phyloP scores from a whole-genome alignment of 2,329 filamentous ascomycete genomes.

The Alternaria alternata region DNA sequence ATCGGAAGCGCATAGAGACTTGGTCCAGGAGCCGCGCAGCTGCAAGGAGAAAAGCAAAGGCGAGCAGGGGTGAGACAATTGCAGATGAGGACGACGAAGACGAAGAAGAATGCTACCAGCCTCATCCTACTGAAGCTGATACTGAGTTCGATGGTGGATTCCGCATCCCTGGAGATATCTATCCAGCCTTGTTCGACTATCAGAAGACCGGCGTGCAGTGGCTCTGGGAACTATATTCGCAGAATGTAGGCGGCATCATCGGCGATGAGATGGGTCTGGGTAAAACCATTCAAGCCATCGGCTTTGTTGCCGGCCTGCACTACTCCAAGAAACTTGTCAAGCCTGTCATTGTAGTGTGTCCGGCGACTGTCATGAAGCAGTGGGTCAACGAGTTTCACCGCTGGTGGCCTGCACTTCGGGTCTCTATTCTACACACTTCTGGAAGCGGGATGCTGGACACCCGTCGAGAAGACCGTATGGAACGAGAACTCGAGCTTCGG shows the following conservation, averaged over 20 bases:
- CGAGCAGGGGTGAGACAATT: constrained; percentile 41
- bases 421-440: constrained; percentile 93
- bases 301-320: constrained; percentile 88
- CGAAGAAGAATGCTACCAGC: constrained; percentile 79
- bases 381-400: constrained; percentile 99
- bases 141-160: constrained; percentile 77
- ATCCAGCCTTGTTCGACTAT: constrained; percentile 91
- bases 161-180: constrained; percentile 89
- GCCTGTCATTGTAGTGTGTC: constrained; percentile 90
- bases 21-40: constrained; percentile 74
- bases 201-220: constrained; percentile 97
- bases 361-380: constrained; percentile 92
- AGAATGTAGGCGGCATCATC: constrained; percentile 91
- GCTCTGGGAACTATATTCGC: constrained; percentile 90
- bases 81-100: constrained; percentile 54
- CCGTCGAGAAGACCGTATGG: constrained; percentile 65
- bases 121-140: constrained; percentile 83
- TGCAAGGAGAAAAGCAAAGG: constrained; percentile 61
- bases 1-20: constrained; percentile 74
- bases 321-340: constrained; percentile 86
- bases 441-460: constrained; percentile 96
- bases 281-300: constrained; percentile 84
- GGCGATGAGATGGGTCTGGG: constrained; percentile 99
- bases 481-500: constrained; percentile 66
- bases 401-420: constrained; percentile 99